A percentile compares a stretch with the other conserved stretches of the same genome.
These are phyloP conservation scores for Coemansia sp. DNA, from an alignment of 192 early-diverging fungal genomes.

Conservation along the genomic window DNA sequence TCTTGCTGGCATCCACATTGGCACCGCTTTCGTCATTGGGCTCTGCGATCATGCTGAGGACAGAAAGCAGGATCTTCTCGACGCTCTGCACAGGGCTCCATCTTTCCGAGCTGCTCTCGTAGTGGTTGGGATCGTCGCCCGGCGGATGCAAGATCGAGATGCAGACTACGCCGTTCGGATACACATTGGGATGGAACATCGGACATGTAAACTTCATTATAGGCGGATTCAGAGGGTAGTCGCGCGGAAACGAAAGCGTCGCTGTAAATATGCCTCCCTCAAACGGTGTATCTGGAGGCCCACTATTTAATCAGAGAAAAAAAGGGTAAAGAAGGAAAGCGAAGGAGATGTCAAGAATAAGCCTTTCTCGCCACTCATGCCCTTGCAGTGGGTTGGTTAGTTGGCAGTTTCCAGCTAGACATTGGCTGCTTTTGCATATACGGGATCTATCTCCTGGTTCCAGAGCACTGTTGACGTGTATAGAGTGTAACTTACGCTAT, in stretches of 20 bases:
- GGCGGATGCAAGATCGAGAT: conserved; percentile 98
- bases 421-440: no score
- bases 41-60: conserved; percentile 95
- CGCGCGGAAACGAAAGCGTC: conserved; percentile 79
- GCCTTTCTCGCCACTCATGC: no score
- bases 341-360: no score
- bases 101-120: conserved; percentile 91
- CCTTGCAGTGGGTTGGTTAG: no score
- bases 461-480: no score
- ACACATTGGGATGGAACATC: conserved; percentile 96
- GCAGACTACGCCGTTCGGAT: conserved; percentile 92
- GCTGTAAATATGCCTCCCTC: conserved; percentile 95
- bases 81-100: conserved; percentile 99
- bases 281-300: conserved; percentile 89
- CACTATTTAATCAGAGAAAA: conserved; percentile 51
- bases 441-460: no score
- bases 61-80: conserved; percentile 94
- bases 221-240: conserved; percentile 95
- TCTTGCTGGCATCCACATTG: conserved; percentile 98
- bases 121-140: conserved; percentile 96
- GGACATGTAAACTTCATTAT: conserved; percentile 95
- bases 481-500: conserved; percentile 36
- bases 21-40: conserved; percentile 98
- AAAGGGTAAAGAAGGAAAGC: no score
- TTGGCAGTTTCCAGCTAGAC: no score